Evolutionary conservation across 2,329 filamentous ascomycete species (phyloP).

Genomic region (Penicillium corylophilum): DNA sequence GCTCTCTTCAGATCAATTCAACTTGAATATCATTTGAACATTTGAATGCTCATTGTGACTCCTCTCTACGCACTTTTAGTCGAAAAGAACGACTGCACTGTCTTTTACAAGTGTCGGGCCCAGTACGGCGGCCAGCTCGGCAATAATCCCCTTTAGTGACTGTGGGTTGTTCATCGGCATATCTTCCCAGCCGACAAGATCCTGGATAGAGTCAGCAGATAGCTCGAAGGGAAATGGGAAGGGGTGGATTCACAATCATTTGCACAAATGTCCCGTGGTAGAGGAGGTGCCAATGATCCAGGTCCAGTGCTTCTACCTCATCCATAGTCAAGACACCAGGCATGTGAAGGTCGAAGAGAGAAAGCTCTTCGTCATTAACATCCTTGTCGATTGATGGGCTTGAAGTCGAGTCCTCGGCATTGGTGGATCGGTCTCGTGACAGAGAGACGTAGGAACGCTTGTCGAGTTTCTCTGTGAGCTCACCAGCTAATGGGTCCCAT

Average conservation of each 20-base stretch:
- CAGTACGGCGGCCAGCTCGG: constrained; percentile 47
- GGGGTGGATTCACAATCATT: constrained; percentile 37
- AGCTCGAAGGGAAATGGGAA: background rate
- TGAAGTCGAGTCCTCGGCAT: constrained; percentile 3
- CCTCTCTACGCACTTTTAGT: constrained; percentile 17
- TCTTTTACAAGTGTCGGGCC: constrained; percentile 45
- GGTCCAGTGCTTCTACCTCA: constrained; percentile 43
- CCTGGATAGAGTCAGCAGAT: constrained; percentile 28
- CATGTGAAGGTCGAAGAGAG: constrained; percentile 48
- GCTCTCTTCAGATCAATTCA: background rate
- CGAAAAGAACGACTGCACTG: constrained; percentile 42
- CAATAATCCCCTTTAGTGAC: constrained; percentile 49
- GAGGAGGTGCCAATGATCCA: constrained; percentile 46
- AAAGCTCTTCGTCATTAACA: constrained; percentile 43
- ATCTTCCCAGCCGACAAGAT: constrained; percentile 48
- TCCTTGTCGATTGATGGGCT: constrained; percentile 13
- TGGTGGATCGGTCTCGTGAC: constrained; percentile 36
- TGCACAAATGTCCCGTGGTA: constrained; percentile 44
- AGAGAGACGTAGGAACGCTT: constrained; percentile 46
- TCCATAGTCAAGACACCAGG: constrained; percentile 47
- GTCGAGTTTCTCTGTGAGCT: constrained; percentile 43
- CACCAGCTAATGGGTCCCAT: constrained; percentile 47
- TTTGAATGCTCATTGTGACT: too few relatives aligned
- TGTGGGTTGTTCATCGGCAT: constrained; percentile 43
- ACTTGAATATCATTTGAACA: too few relatives aligned